phyloP scores from a whole-genome alignment of 139 green algal genomes.

The Dunaliella primolecta region DNA sequence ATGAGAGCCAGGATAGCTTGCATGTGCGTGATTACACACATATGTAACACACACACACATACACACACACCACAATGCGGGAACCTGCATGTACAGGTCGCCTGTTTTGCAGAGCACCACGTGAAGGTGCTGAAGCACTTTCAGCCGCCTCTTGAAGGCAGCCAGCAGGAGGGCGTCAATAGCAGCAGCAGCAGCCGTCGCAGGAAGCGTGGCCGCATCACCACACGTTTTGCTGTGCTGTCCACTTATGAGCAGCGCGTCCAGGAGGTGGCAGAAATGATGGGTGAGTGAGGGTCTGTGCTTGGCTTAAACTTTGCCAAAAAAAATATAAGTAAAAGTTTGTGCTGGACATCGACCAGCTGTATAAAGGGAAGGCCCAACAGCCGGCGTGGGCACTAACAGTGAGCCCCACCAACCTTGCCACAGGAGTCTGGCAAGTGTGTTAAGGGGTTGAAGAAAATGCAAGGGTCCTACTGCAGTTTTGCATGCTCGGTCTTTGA shows the following conservation, averaged over 20 bases:
- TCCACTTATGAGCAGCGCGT: slow-evolving; percentile 24
- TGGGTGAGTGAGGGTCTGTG: slow-evolving; percentile 41
- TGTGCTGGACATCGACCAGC: not conserved
- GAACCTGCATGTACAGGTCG: slow-evolving; percentile 59
- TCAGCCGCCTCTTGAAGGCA: not conserved
- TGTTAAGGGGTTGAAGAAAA: not conserved
- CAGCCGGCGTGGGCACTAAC: not conserved
- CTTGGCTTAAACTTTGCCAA: not conserved
- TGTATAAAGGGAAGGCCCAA: not conserved
- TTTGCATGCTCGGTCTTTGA: too few relatives aligned
- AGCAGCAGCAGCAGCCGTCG: not conserved
- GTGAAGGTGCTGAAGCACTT: slow-evolving; percentile 59
- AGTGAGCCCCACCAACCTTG: not conserved
- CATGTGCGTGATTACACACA: too few relatives aligned
- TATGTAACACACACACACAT: too few relatives aligned
- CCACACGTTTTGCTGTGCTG: slow-evolving; percentile 52
- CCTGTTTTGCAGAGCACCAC: slow-evolving; percentile 67
- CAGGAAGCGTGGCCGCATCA: slow-evolving; percentile 23
- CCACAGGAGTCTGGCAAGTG: not conserved
- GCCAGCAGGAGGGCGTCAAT: not conserved
- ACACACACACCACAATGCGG: too few relatives aligned
- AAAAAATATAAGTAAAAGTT: not conserved
- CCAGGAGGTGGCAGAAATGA: slow-evolving; percentile 70
- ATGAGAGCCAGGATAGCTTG: too few relatives aligned
- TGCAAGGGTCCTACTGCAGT: not conserved